A percentile compares a stretch with the other conserved stretches of the same genome.
Evolutionary conservation across 1,139 yeast genomes (phyloP).

Genomic region (Candida glucosophila): DNA sequence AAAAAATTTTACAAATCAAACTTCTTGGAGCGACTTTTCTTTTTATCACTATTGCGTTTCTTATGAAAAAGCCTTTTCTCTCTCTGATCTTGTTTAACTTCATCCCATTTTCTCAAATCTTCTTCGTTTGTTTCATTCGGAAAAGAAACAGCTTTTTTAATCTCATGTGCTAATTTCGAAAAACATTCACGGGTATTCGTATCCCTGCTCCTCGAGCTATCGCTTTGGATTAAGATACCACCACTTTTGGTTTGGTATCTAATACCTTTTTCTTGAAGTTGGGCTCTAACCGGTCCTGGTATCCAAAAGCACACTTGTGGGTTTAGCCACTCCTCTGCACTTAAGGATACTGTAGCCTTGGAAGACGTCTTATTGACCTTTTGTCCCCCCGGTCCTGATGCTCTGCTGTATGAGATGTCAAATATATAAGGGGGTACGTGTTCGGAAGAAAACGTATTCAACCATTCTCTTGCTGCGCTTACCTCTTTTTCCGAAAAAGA

Average conservation of each 20-base stretch:
- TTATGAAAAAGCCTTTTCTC: slow-evolving; percentile 45
- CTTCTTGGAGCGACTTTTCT: slow-evolving; percentile 36
- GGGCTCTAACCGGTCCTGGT: slow-evolving; percentile 43
- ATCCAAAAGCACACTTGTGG: slow-evolving; percentile 49
- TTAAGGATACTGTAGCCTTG: slow-evolving; percentile 62
- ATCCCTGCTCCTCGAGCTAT: slow-evolving; percentile 50
- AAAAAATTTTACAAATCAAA: slow-evolving; percentile 23
- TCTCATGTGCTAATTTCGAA: slow-evolving; percentile 45
- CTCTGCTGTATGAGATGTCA: slow-evolving; percentile 50
- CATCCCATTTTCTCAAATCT: slow-evolving; percentile 48
- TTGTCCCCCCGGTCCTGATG: slow-evolving; percentile 95
- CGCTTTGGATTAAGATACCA: slow-evolving; percentile 60
- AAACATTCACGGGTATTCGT: slow-evolving; percentile 54
- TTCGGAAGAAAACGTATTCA: slow-evolving; percentile 19
- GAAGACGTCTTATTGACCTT: slow-evolving; percentile 81
- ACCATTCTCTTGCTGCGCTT: slow-evolving; percentile 37
- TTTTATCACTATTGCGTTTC: slow-evolving; percentile 46
- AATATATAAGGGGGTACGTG: slow-evolving; percentile 46
- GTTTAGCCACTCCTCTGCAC: slow-evolving; percentile 37
- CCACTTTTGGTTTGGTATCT: slow-evolving; percentile 49
- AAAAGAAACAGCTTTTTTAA: slow-evolving; percentile 39
- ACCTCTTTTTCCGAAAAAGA: slow-evolving; percentile 15
- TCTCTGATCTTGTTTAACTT: slow-evolving; percentile 34
- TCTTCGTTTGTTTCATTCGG: slow-evolving; percentile 43
- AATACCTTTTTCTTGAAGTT: slow-evolving; percentile 30